Base-by-base conservation (phyloP, 148 eudicot species). In the Silene latifolia region DNA sequence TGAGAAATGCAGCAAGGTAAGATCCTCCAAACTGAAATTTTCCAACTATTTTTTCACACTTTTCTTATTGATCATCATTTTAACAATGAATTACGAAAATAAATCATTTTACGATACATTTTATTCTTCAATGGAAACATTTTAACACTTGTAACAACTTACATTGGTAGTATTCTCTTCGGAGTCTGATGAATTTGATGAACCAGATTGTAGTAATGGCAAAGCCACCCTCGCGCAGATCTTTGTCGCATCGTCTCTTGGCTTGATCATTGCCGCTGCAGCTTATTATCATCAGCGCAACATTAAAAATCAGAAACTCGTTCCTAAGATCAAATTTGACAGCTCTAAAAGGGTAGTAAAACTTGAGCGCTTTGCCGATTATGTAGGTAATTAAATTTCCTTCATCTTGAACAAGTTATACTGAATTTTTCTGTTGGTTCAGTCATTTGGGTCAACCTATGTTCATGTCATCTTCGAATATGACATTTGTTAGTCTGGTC, bases 341-440 rank as follows among this genome's bases (percentile, higher is more conserved):
- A 82, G 85, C 61, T 63, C 88, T 4, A 88, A 88, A 69, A 89
- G 91, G 60, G 89, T 87, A n/a, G 73, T 86, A 5, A 85, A 82
- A 79, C 86, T 92, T 5, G 99, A 96, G 67, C 88, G 90, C 73
- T 92, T 96, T 82, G 77, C 93, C 48, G 87, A 89, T 80, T 96
- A 96, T 80, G 99, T 96, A 87, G 99, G 99, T 96, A 92, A 83
- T 78, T 56, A 63, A 39, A 70, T 62, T 62, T 9, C 14, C 10
- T 7, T 29, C 53, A 67, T 67, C 71, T 67, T 23, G 7, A 67
- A 67, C 51, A 44, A 18, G 23, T 66, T 19, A 21, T 5, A 65
- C 46, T 11, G 6, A 42, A 8, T 44, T 46, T 2, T 47, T 69
- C 4, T 47, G 71, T 42, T 39, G 35, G 35, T 32, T 32, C 35